Base-by-base conservation (phyloP, 2,329 filamentous ascomycete genomes). In the Exserohilum turcica region DNA sequence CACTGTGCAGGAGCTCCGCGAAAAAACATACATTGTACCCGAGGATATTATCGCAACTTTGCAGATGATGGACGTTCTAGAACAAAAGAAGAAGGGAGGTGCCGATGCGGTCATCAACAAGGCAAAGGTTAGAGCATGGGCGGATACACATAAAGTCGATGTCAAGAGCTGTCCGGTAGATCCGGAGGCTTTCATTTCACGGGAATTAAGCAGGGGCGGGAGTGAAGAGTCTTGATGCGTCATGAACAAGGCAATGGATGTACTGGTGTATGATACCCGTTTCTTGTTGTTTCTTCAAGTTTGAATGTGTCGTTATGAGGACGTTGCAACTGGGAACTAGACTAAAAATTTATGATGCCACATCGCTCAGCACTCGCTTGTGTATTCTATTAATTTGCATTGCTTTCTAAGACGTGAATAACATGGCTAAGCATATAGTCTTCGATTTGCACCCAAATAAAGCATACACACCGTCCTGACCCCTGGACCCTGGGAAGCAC, bases 41-140 rank as follows among this genome's bases (percentile, higher is more conserved):
- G 93, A 97, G 37, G 93, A 97, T 75, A 91, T 93, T 52, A 82
- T 96, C 37, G 80, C 80, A 0, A 86, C 91, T 19, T 77, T 97
- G 48, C 85, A 89, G 55, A 87, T 91, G 52, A 96, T 97, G 91
- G 86, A 83, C 7, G 78, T 94, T 31, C 79, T 88, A 40, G 81
- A 84, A 56, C 70, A 67, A 12, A 77, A 77, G 52, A 79, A 79
- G 63, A 78, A 87, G 66, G 83, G 79, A 16, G 70, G 73, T 16
- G 70, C 61, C 72, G 76, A 73, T 78, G 78, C 76, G 33, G 74
- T 82, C n/a, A 76, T 86, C 24, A 80, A 80, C 43, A 85, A 84
- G 67, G 78, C 78, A 6, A 83, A 77, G 54, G 77, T 95, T 5
- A 79, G 86, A 63, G 81, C 80, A 35, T 96, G 90, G 86, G 84